phyloP scores from a whole-genome alignment of 192 early-diverging fungal species.

The Backusella sp. region DNA sequence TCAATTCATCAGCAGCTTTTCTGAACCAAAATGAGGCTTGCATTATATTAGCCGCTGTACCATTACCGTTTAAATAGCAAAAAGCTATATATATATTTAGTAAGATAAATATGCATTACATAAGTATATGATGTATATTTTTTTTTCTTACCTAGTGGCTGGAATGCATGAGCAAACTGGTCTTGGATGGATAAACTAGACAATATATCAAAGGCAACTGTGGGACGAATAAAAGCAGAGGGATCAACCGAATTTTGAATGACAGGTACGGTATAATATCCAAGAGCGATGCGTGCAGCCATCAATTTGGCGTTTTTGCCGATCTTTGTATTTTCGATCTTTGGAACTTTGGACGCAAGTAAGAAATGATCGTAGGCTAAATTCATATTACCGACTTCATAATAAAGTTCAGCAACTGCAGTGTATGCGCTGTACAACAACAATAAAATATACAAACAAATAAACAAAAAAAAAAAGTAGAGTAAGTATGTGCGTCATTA shows the following conservation, averaged over 20 bases:
- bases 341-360: constrained; percentile 21
- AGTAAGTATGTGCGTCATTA: background rate
- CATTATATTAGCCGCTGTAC: background rate
- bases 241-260: background rate
- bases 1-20: constrained; percentile 24
- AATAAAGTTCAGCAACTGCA: constrained; percentile 34
- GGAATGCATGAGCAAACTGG: constrained; percentile 8
- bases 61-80: constrained; percentile 32
- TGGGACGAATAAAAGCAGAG: background rate
- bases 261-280: constrained; percentile 1
- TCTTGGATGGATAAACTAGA: background rate
- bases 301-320: constrained; percentile 29
- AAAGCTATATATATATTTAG: constrained; percentile 17
- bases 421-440: constrained; percentile 21
- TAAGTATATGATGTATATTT: background rate
- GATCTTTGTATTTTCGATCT: constrained; percentile 11
- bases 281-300: constrained; percentile 32
- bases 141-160: background rate
- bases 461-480: constrained; percentile 3
- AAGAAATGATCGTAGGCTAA: constrained; percentile 28
- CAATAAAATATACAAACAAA: constrained; percentile 18
- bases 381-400: constrained; percentile 21
- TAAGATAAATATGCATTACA: background rate
- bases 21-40: constrained; percentile 32
- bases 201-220: background rate